Evolutionary conservation across 495 filamentous ascomycete species (phyloP).

Genomic region (Ramalina intermedia): DNA sequence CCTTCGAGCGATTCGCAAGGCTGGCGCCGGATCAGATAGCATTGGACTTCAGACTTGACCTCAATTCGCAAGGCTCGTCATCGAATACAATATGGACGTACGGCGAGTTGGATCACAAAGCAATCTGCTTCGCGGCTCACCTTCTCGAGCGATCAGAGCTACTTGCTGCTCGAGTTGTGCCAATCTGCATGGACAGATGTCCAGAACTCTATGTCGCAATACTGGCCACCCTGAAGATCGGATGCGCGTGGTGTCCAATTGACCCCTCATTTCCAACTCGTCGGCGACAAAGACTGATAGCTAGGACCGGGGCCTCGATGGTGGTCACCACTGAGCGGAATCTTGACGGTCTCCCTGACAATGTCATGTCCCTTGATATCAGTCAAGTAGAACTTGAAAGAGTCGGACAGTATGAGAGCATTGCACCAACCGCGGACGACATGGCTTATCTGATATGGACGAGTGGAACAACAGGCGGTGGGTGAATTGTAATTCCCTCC

Average conservation of each 20-base stretch:
- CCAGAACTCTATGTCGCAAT: conserved; percentile 66
- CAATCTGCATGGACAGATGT: conserved; percentile 68
- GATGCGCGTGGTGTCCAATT: conserved; percentile 27
- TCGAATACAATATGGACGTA: conserved; percentile 20
- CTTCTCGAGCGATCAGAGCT: conserved; percentile 13
- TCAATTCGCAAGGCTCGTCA: conserved; percentile 2
- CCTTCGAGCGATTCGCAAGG: conserved; percentile 21
- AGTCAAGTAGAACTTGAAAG: conserved; percentile 1
- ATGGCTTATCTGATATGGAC: conserved; percentile 26
- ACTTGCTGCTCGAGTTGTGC: conserved; percentile 37
- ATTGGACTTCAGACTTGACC: conserved; percentile 18
- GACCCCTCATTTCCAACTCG: conserved; percentile 23
- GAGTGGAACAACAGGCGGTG: conserved; percentile 22
- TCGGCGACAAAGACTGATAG: conserved; percentile 24
- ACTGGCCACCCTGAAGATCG: conserved; percentile 61
- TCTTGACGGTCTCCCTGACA: conserved; percentile 20
- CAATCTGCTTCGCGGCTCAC: conserved; percentile 17
- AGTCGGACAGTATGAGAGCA: background rate
- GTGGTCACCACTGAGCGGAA: conserved; percentile 15
- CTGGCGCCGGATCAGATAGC: conserved; percentile 15
- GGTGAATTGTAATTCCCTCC: too few relatives aligned
- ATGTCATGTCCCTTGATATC: conserved; percentile 17
- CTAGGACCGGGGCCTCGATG: conserved; percentile 16
- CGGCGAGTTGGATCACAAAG: conserved; percentile 18
- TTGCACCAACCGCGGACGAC: conserved; percentile 11